These are phyloP conservation scores for Verticillium albo-atrum DNA, from an alignment of 2,329 filamentous ascomycete species.

Conservation along the genomic window DNA sequence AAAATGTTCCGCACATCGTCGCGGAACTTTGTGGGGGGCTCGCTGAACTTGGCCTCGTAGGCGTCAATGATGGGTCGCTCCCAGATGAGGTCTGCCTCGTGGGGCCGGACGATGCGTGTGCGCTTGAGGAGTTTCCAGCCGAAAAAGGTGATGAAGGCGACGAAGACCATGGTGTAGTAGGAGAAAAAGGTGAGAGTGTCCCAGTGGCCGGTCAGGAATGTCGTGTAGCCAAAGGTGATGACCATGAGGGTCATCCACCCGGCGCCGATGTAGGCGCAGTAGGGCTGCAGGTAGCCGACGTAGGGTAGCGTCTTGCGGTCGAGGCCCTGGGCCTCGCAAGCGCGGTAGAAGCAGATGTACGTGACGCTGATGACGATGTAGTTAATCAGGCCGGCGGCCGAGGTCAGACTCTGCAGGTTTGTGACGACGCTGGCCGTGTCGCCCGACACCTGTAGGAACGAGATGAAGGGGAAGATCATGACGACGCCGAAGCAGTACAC, in stretches of 20 bases:
- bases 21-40: slow-evolving; percentile 50
- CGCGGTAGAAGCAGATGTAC: slow-evolving; percentile 54
- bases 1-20: slow-evolving; percentile 44
- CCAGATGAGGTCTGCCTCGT: slow-evolving; percentile 57
- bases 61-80: slow-evolving; percentile 54
- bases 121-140: slow-evolving; percentile 61
- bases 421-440: slow-evolving; percentile 44
- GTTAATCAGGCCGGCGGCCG: slow-evolving; percentile 43
- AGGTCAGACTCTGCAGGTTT: slow-evolving; percentile 46
- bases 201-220: slow-evolving; percentile 38
- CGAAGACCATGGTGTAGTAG: slow-evolving; percentile 54
- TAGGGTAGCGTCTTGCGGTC: slow-evolving; percentile 50
- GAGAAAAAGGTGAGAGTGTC: slow-evolving; percentile 40
- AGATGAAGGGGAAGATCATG: slow-evolving; percentile 48
- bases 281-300: slow-evolving; percentile 54
- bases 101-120: slow-evolving; percentile 48
- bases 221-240: slow-evolving; percentile 51
- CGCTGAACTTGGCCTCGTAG: slow-evolving; percentile 48
- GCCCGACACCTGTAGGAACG: slow-evolving; percentile 46
- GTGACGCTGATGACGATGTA: slow-evolving; percentile 47
- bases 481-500: slow-evolving; percentile 52
- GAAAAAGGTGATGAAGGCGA: slow-evolving; percentile 48
- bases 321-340: slow-evolving; percentile 41
- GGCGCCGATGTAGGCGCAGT: slow-evolving; percentile 44
- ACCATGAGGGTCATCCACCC: slow-evolving; percentile 37